Percentiles rank a stretch among this genome's conserved stretches.
phyloP scores from a whole-genome alignment of 2,329 filamentous ascomycete genomes.

The Cladosporium sp. region DNA sequence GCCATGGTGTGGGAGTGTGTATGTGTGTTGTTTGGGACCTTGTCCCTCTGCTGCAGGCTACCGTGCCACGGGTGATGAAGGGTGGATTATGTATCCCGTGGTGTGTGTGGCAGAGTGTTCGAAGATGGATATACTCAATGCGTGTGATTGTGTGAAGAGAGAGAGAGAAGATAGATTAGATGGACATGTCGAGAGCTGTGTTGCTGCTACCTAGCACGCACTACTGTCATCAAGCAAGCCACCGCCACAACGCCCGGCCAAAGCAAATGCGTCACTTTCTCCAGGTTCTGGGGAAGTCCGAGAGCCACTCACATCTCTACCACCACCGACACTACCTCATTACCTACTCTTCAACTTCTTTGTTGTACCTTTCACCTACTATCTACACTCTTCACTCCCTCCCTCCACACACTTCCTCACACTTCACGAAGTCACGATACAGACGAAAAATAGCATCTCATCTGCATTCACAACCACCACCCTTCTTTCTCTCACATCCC shows the following conservation, averaged over 20 bases:
- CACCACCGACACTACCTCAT: background rate
- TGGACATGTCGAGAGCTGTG: too few relatives aligned
- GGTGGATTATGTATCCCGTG: too few relatives aligned
- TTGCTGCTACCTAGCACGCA: too few relatives aligned
- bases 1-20: constrained; percentile 86
- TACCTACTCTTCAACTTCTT: background rate
- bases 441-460: background rate
- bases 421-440: background rate
- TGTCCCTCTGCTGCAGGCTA: background rate
- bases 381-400: background rate
- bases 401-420: background rate
- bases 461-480: background rate
- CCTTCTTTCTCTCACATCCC: background rate
- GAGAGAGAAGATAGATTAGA: too few relatives aligned
- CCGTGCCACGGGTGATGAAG: background rate
- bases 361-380: background rate
- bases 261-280: background rate
- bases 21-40: constrained; percentile 2
- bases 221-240: background rate
- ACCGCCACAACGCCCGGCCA: background rate
- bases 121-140: too few relatives aligned
- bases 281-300: background rate
- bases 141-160: too few relatives aligned
- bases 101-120: background rate
- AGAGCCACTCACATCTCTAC: background rate